Evolutionary conservation across 2,329 filamentous ascomycete species (phyloP), one percentile per base, ranked within the genome.

Genomic region (Alternaria gansuensis): DNA sequence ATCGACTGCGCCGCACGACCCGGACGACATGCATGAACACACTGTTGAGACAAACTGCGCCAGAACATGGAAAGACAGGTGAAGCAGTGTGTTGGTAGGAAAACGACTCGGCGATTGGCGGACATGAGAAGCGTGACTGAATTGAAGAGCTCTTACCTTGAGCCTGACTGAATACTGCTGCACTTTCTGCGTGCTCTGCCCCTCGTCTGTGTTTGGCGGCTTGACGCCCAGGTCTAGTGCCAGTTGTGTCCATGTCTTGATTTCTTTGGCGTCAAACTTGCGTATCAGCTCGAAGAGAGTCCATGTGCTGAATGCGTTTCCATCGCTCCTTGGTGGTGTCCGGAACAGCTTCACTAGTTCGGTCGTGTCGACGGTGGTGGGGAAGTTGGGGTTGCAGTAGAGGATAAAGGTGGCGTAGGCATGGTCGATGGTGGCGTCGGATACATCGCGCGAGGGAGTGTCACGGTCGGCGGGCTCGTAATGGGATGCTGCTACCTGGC

Each of bases 91-190:
- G 36, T 14, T 53, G 29, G 41, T 17, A 46, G 26, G 39, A 28
- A 37, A 51, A 31, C 7, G 29, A 40, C 17, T 36, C 31, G 51
- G 41, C 49, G 29, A 10, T 36, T 29, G 31, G 39, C 46, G 28
- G 40, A 44, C 39, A 48, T 44, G 5, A 31, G 29, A 51, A 40
- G n/a, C 3, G 24, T 8, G 14, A 44, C 13, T 51, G 40, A 37
- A 61, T 39, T 40, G 23, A 54, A 49, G 48, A 26, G 51, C 34
- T 72, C 71, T 51, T 78, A 93, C 91, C 87, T 97, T 97, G 57
- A 97, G 81, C 58, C 93, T 86, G 45, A 97, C 93, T 41, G 92
- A 92, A 81, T 97, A 97, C 76, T 97, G 93, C 75, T 96, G 92
- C 57, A 97, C 90, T 77, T 97, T 97, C 74, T 97, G 94, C 2